Conservation (phyloP, 768 basidiomycete genomes). For the Russula brevipes region DNA sequence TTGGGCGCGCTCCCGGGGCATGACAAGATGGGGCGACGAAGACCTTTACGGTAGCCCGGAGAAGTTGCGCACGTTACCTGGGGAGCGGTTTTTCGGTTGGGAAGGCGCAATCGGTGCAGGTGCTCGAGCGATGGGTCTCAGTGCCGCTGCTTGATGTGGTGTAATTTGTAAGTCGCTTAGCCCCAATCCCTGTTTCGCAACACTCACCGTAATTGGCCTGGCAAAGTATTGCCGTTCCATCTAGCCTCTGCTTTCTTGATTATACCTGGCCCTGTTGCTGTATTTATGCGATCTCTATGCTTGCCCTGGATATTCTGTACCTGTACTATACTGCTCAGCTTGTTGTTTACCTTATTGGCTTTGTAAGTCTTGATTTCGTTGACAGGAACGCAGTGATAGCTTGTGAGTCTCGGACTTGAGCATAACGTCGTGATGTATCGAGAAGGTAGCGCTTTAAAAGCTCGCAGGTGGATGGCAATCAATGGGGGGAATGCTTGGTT, state of each 20-base stretch:
- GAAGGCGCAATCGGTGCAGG: conserved; percentile 73
- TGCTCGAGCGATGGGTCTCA: conserved; percentile 73
- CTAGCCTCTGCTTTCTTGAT: conserved; percentile 9
- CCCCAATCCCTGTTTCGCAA: neutral
- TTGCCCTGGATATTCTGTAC: neutral
- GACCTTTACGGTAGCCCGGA: conserved; percentile 32
- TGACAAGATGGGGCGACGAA: conserved; percentile 42
- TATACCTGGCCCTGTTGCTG: conserved; percentile 6
- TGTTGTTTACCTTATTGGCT: conserved; percentile 5
- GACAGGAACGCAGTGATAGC: neutral
- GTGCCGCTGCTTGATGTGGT: conserved; percentile 26
- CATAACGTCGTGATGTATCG: too few species aligned
- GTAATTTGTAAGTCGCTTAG: conserved; percentile 11
- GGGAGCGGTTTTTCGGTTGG: conserved; percentile 75
- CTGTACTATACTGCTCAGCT: neutral
- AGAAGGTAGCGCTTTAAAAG: too few species aligned
- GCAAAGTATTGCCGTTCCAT: neutral
- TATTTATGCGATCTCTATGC: conserved; percentile 14
- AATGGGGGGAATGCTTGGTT: too few species aligned
- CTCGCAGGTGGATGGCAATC: too few species aligned
- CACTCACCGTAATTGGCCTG: neutral
- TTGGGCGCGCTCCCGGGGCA: conserved; percentile 75
- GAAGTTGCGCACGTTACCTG: conserved; percentile 31
- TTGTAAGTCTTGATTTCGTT: neutral
- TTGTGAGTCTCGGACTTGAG: neutral